Evolutionary conservation across 805 yeast genomes (phyloP), one percentile per base, ranked within the genome.

Genomic region (Ogataea dorogensis): DNA sequence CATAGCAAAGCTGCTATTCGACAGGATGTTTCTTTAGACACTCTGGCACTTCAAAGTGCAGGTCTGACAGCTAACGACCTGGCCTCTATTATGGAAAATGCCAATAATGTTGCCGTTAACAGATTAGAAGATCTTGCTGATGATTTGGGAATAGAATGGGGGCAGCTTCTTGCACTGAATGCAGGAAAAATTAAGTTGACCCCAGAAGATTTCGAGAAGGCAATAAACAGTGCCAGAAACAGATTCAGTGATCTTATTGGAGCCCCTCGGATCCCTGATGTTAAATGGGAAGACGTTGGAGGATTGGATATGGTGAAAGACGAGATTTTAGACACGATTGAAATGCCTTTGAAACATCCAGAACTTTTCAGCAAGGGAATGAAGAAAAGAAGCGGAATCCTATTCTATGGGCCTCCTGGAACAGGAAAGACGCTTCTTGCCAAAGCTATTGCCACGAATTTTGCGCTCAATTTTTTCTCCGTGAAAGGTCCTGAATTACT

Each of bases 381-480:
- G 57, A 91, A 93, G 59, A 91, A 91, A 57, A 73, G 98, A 61
- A 81, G 94, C 53, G 98, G 98, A 31, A 85, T 93, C 24, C 64
- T 93, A 45, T 88, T 93, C 58, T 93, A 93, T 63, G 98, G 98
- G 0, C 98, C 98, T 0, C 98, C 98, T 0, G 98, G 98, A 16
- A 93, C 98, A 0, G 98, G 98, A 50, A 93, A 93, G 58, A 93
- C 98, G 0, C 68, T 93, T 18, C 69, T 93, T 41, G 98, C 98
- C 9, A 93, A 93, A 59, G 98, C 98, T 0, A 93, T 93, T 49
- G 98, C 98, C 2, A 86, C 97, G 0, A 86, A 89, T 49, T 93
- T 91, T 60, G 84, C 96, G 3, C 69, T 93, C 44, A 93, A 93
- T 59, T 93, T 93, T 61, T 89, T 93, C 61, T 85, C 95, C 49